Base-by-base conservation (phyloP, 306 rosid species). In the Luffa acutangula region DNA sequence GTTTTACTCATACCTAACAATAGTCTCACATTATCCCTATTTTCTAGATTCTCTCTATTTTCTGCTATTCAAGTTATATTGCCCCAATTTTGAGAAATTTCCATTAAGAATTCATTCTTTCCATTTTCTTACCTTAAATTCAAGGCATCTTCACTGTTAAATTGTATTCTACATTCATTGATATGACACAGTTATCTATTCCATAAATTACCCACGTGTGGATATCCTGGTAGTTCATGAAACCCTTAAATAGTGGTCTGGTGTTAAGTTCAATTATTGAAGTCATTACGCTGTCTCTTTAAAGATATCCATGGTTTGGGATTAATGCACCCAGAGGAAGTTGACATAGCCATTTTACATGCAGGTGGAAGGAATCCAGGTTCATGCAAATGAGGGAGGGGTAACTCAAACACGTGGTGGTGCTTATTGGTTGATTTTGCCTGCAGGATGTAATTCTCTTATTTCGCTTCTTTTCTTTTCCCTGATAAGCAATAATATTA, bases 321-420 rank as follows among this genome's bases (percentile, higher is more conserved):
- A 72, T 49, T 49, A 74, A 17, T 74, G 62, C 45, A 25, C 25
- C 37, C 8, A 48, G 60, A 33, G 31, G 62, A 59, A 77, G 56
- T 39, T 59, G 42, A 42, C 9, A 21, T 33, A 64, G 8, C 14
- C 39, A 34, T 14, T 84, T 25, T 84, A 45, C 56, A 10, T 81
- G 84, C 83, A 92, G 98, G 98, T 94, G 80, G 98, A 88, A 78
- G 98, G 98, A 65, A 94, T 92, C 37, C 86, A 94, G 85, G 98
- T 94, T 82, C 96, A 92, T 14, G 94, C 93, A 80, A 85, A 94
- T 73, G 98, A 94, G 88, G 98, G 98, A 49, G 98, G 98, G 62
- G 59, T 79, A 65, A 93, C 98, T 48, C 90, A 88, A 81, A 94
- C 98, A 5, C 93, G 98, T 67, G 98, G 98, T n/a, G 98, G 98